Evolutionary conservation across 371 early-diverging fungal species (phyloP), one percentile per base, ranked within the genome.

Genomic region (Haplosporangium sp.): DNA sequence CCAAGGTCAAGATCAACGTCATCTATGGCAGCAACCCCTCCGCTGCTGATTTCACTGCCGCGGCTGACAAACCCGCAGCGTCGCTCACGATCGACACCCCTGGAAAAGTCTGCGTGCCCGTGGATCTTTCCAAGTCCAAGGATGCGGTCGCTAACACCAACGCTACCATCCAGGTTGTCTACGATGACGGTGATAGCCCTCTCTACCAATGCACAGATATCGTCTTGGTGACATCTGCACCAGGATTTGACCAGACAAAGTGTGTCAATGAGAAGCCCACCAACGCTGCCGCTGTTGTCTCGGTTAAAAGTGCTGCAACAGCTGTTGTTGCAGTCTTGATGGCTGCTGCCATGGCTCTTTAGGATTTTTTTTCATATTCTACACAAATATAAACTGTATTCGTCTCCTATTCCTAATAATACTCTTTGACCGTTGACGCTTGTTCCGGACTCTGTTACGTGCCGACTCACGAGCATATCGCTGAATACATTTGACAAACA

Each of bases 161-260:
- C 52, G 89, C 85, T 21, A 89, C 89, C 40, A 64, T 91, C 42
- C 90, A 89, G 68, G 59, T 89, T 23, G 59, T 83, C 5, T 90
- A 82, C 62, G 83, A 87, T 48, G 89, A 84, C 21, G 89, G 89
- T 21, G 89, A 91, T 67, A 83, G 83, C 18, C 60, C 63, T 12
- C 74, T 91, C 20, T 89, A 89, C 67, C 88, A 88, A 81, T 91
- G 90, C 68, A 61, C 84, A 0, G 89, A 89, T 82, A 87, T 89
- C 23, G 74, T 81, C 10, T 75, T 89, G 50, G 73, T 73, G 16
- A 69, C 74, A 8, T 71, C 62, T 16, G 75, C 85, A 6, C 16
- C 83, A n/a, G 58, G 46, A 43, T 89, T 84, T 50, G 80, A 89
- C 57, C 53, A 66, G 12, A 77, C 79, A 36, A 77, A 62, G 52